Conservation (phyloP, 1,139 yeast species). For the Debaryomycetaceae sp. region DNA sequence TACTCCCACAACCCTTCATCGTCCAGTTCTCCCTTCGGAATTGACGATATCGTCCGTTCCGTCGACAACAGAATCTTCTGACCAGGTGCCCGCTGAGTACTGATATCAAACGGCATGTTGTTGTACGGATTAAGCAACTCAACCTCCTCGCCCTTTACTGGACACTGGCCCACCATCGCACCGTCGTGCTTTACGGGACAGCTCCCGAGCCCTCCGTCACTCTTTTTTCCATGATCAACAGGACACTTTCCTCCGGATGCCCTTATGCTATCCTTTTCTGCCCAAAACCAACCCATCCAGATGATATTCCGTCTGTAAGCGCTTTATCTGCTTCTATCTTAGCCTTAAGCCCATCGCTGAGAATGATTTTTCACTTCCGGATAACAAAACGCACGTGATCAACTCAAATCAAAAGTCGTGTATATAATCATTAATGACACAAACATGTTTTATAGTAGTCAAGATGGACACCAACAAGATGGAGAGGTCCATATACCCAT, state of each 20-base stretch:
- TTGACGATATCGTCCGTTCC: slow-evolving; percentile 76
- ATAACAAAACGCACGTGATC: too few relatives aligned
- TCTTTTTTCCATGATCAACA: slow-evolving; percentile 9
- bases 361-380: not conserved
- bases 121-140: slow-evolving; percentile 69
- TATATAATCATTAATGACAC: too few relatives aligned
- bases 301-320: too few relatives aligned
- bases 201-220: slow-evolving; percentile 2
- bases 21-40: slow-evolving; percentile 75
- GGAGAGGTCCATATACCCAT: too few relatives aligned
- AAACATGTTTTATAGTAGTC: too few relatives aligned
- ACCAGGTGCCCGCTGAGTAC: slow-evolving; percentile 71
- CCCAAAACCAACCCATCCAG: slow-evolving; percentile 86
- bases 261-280: slow-evolving; percentile 27
- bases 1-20: slow-evolving; percentile 90
- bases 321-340: too few relatives aligned
- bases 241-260: slow-evolving; percentile 13
- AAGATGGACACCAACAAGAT: too few relatives aligned
- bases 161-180: slow-evolving; percentile 7
- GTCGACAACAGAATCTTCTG: slow-evolving; percentile 78
- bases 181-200: slow-evolving; percentile 34
- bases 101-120: slow-evolving; percentile 78
- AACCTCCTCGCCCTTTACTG: slow-evolving; percentile 21
- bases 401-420: too few relatives aligned
- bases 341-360: not conserved